Evolutionary conservation across 805 yeast genomes (phyloP).

Genomic region (Scheffersomyces lignosus): DNA sequence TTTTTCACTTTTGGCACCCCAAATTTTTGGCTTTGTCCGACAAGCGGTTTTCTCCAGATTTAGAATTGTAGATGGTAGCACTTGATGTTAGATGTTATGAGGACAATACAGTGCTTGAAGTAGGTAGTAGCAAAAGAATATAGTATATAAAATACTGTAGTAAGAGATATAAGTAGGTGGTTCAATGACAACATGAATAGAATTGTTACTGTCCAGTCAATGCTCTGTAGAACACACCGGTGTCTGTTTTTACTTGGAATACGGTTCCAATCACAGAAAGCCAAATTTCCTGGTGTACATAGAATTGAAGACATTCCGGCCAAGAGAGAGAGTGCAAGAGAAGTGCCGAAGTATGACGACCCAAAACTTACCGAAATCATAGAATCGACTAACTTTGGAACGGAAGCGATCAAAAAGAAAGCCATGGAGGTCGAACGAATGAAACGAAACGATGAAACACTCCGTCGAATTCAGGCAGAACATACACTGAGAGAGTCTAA

Average conservation of each 20-base stretch:
- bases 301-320: too few relatives aligned
- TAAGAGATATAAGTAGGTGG: neutral
- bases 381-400: constrained; percentile 35
- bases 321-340: too few relatives aligned
- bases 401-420: constrained; percentile 8
- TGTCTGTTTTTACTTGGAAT: neutral
- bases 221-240: too few relatives aligned
- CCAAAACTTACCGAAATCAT: constrained; percentile 32
- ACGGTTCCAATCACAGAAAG: neutral
- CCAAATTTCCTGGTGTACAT: neutral
- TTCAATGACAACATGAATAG: too few relatives aligned
- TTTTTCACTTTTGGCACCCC: too few relatives aligned
- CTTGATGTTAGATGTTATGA: too few relatives aligned
- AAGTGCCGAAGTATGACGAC: constrained; percentile 17
- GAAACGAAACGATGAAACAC: neutral
- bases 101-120: too few relatives aligned
- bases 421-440: constrained; percentile 3
- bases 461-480: neutral
- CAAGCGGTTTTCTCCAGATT: too few relatives aligned
- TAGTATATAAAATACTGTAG: neutral
- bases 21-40: too few relatives aligned
- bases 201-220: too few relatives aligned
- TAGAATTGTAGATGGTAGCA: too few relatives aligned
- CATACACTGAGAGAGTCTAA: constrained; percentile 3
- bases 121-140: neutral